Evolutionary conservation across 179 eudicot species (phyloP).

Genomic region (Beta corolliflora): DNA sequence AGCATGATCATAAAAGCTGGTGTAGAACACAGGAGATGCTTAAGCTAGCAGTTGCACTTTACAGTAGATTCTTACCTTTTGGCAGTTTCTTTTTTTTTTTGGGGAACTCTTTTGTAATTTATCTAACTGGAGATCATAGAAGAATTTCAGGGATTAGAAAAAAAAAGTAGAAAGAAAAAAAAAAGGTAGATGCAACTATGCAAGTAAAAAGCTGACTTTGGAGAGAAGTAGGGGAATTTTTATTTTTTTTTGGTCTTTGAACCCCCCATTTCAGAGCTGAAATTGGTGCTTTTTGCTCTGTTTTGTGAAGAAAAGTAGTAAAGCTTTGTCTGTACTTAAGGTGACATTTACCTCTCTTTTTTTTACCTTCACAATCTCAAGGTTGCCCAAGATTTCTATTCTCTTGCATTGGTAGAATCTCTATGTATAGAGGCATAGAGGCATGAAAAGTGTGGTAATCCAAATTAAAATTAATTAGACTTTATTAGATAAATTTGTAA

Average conservation of each 20-base stretch:
- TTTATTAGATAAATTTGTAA: too few species aligned
- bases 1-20: conserved; percentile 10
- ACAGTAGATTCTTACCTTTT: conserved; percentile 21
- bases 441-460: background rate
- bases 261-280: background rate
- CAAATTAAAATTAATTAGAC: too few species aligned
- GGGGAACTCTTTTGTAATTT: conserved; percentile 6
- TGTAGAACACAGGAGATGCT: background rate
- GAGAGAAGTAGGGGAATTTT: background rate
- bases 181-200: too few species aligned
- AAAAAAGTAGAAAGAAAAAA: background rate
- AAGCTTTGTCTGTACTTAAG: conserved; percentile 15
- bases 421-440: background rate
- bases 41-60: background rate
- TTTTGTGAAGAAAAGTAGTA: conserved; percentile 15
- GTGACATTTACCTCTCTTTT: background rate
- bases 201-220: conserved; percentile 6
- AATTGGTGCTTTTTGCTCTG: background rate
- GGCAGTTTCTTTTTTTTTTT: background rate
- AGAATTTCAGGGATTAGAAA: background rate
- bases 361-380: background rate
- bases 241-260: background rate
- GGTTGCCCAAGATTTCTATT: background rate
- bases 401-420: conserved; percentile 4
- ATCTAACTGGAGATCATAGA: conserved; percentile 9